Percentiles rank a stretch among this genome's conserved stretches.
These are phyloP conservation scores for Ballota nigra DNA, from an alignment of 257 asterid genomes.

Conservation along the genomic window DNA sequence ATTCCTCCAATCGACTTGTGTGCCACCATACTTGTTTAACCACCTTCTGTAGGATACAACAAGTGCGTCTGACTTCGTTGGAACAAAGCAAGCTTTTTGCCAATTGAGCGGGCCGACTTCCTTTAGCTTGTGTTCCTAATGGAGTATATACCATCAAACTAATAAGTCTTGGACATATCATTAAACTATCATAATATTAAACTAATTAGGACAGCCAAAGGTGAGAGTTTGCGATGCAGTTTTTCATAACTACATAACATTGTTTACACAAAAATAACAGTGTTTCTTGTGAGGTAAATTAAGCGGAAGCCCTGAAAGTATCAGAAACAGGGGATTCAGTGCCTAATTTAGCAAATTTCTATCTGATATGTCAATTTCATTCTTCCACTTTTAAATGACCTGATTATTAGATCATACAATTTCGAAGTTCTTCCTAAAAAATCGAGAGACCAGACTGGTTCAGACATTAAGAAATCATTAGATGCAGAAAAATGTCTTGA, in stretches of 20 bases:
- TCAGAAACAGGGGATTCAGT: background rate
- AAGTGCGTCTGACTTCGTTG: slow-evolving; percentile 67
- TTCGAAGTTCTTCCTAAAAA: background rate
- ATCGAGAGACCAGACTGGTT: background rate
- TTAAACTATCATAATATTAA: no score
- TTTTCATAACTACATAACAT: background rate
- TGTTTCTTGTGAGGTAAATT: background rate
- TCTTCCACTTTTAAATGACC: background rate
- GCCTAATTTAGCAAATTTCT: background rate
- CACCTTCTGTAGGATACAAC: slow-evolving; percentile 72
- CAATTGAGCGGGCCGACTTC: slow-evolving; percentile 61
- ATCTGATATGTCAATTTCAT: background rate
- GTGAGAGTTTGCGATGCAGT: background rate
- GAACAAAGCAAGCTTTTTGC: slow-evolving; percentile 71
- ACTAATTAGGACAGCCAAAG: background rate
- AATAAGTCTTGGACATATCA: background rate
- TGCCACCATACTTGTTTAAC: slow-evolving; percentile 68
- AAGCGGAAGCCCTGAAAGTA: no score
- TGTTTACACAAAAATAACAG: background rate
- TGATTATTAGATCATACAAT: background rate
- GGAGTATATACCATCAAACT: background rate
- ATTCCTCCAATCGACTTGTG: slow-evolving; percentile 61
- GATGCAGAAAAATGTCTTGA: background rate
- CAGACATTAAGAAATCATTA: background rate
- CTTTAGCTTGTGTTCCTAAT: slow-evolving; percentile 59